phyloP scores from a whole-genome alignment of 1,284 basidiomycete species.

The Cryptococcus sp. region DNA sequence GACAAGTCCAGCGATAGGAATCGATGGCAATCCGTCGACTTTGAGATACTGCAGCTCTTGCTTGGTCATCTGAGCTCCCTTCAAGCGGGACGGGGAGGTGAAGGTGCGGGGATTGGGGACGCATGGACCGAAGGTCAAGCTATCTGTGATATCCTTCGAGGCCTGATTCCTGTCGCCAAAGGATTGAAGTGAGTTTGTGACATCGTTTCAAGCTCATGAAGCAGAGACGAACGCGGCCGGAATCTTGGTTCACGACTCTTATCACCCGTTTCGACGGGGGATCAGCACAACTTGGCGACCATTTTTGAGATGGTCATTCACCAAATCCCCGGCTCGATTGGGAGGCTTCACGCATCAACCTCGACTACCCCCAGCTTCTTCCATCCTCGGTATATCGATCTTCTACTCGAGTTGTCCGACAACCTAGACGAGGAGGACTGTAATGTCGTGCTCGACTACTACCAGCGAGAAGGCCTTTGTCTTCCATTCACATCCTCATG shows the following conservation, averaged over 20 bases:
- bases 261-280: neutral
- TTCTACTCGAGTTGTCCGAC: constrained; percentile 45
- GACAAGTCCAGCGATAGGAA: constrained; percentile 19
- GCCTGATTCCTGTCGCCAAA: constrained; percentile 14
- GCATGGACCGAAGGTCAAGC: constrained; percentile 42
- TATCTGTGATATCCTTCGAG: constrained; percentile 32
- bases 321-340: constrained; percentile 36
- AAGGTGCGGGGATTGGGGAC: constrained; percentile 17
- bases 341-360: constrained; percentile 31
- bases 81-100: constrained; percentile 12
- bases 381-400: constrained; percentile 43
- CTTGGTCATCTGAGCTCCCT: constrained; percentile 33
- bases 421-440: constrained; percentile 48
- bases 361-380: constrained; percentile 24
- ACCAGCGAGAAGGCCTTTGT: constrained; percentile 48
- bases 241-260: neutral
- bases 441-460: constrained; percentile 49
- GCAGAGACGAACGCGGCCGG: neutral
- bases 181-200: neutral
- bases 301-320: constrained; percentile 27
- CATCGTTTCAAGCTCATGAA: neutral
- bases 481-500: constrained; percentile 50
- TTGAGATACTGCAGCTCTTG: constrained; percentile 37
- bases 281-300: constrained; percentile 11
- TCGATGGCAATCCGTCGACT: constrained; percentile 38